Evolutionary conservation across 257 asterid species (phyloP).

Genomic region (Plantago ovata): DNA sequence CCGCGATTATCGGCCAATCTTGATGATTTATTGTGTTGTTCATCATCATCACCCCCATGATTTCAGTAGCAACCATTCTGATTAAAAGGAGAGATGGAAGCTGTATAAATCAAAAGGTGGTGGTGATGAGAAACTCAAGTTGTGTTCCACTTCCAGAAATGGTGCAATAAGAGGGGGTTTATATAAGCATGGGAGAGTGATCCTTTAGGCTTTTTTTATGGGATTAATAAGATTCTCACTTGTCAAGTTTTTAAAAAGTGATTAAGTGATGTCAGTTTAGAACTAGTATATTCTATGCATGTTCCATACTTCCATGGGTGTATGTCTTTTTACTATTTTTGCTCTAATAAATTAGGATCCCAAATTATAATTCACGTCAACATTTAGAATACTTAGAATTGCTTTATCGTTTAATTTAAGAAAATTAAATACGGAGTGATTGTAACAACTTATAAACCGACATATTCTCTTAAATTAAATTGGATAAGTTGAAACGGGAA

Average conservation of each 20-base stretch:
- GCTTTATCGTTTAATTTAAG: too few relatives aligned
- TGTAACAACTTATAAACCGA: too few relatives aligned
- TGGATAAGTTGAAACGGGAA: too few relatives aligned
- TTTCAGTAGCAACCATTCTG: constrained; percentile 7
- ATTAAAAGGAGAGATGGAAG: not conserved
- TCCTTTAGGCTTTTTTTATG: constrained; percentile 13
- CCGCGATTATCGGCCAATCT: constrained; percentile 4
- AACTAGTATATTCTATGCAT: constrained; percentile 20
- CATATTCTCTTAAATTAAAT: too few relatives aligned
- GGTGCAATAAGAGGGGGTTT: constrained; percentile 10
- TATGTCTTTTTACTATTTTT: constrained; percentile 23
- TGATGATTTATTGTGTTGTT: constrained; percentile 16
- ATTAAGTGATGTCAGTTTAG: not conserved
- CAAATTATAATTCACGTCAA: constrained; percentile 16
- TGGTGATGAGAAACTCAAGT: constrained; percentile 1
- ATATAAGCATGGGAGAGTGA: constrained; percentile 12
- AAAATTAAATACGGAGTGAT: too few relatives aligned
- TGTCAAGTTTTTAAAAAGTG: constrained; percentile 21
- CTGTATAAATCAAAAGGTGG: not conserved
- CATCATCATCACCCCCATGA: constrained; percentile 33
- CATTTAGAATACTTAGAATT: too few relatives aligned
- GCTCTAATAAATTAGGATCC: not conserved
- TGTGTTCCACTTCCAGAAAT: not conserved
- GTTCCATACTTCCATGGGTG: constrained; percentile 15
- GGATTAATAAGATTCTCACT: constrained; percentile 25